Base-by-base conservation (phyloP, 2,329 filamentous ascomycete species). In the Bretziella fagacearum region DNA sequence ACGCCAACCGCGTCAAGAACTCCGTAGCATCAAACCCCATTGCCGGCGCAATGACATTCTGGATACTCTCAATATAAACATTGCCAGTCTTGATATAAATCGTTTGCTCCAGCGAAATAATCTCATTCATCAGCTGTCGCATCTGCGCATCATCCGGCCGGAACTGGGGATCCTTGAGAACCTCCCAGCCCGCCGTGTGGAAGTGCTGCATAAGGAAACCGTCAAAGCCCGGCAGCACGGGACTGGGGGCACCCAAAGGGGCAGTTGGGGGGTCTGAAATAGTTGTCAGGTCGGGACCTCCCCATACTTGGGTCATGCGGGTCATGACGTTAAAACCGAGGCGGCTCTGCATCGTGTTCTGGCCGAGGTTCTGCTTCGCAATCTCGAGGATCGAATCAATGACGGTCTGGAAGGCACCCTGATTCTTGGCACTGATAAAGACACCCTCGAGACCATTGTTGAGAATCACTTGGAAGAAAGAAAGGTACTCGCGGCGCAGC, bases 61-160 rank as follows among this genome's bases (percentile, higher is more conserved):
- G 75, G 40, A 89, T 62, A 56, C 82, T 73, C 51, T 74, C 71
- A 20, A 89, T 71, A 59, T 94, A 96, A 48, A 76, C 71, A 44
- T 82, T 74, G 22, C 91, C 91, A 10, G 84, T 89, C 66, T 96
- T 96, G 54, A 75, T 71, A 59, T 95, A 89, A 52, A 98, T 91
- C 29, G 75, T 80, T 63, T 91, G 85, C 62, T 98, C 86, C 50
- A 98, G 65, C 2, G 72, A 74, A 2, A 86, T 86, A 52, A 93
- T 85, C 65, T 98, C 91, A 47, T 77, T 79, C 32, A 98, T 72
- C 1, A 95, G 83, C 61, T 87, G 81, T 59, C 82, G 83, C 27
- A 83, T 83, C 64, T 94, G 86, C 1, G 87, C 86, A 59, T 98
- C 91, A 53, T 79, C 78, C 1, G 84, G 77, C 53, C 81, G 81